Base-by-base conservation (phyloP, 257 asterid genomes). In the Solanum habrochaites region DNA sequence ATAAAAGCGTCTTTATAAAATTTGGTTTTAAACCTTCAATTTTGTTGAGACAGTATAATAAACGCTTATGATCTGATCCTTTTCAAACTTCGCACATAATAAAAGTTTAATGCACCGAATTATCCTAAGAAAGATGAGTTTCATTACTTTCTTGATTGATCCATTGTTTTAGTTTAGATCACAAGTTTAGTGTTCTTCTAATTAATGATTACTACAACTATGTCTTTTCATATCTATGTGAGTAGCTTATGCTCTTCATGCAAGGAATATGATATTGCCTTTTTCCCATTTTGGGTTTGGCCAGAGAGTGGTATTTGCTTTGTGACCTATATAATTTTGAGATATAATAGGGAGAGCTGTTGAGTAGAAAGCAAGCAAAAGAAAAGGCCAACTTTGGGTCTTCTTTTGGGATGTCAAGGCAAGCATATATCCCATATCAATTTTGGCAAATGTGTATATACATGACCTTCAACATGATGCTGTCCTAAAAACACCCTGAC, bases 281-380 rank as follows among this genome's bases (percentile, higher is more conserved):
- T 80, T 80, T 8, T 25, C 8, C 66, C 37, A 29, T 20, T 18
- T 80, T 49, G 69, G 29, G 43, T 6, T 42, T 40, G 77, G 77
- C n/a, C 2, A 14, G 39, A 18, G 42, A 31, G 45, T 29, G 42
- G 45, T 80, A 80, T 29, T 49, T 29, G n/a, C 69, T 80, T 80
- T 80, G 43, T 29, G 20, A 47, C 14, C 85, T 80, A 45, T 29
- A 80, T 20, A 35, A 20, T 49, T 47, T 80, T 47, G 43, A 27
- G 67, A 80, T 29, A 66, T 29, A 31, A 8, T 56, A 32, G 58
- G 85, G 39, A 70, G 85, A 66, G 86, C 83, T 86, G 88, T 92
- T 95, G 98, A 96, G 98, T 94, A 90, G 93, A 94, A 95, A 96
- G 95, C 90, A 96, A 96, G 98, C 94, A 91, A 96, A 91, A 87